A percentile compares a stretch with the other conserved stretches of the same genome.
Conservation (phyloP, 371 early-diverging fungal genomes). For the Mortierella sp. region DNA sequence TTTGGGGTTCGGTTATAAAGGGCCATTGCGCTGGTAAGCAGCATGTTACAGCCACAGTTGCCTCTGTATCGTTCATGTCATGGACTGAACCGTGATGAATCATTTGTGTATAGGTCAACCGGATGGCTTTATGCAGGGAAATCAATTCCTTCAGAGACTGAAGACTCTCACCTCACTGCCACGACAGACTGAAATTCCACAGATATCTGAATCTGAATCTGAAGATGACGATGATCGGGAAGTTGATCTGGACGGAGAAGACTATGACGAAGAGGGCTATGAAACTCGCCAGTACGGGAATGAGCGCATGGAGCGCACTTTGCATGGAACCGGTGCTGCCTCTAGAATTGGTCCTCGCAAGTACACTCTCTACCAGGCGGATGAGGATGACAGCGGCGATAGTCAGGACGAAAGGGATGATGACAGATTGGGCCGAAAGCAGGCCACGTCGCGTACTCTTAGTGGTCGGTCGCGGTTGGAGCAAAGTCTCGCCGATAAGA, state of each 20-base stretch:
- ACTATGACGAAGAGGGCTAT: not conserved
- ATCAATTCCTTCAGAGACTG: conserved; percentile 21
- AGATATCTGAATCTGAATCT: conserved; percentile 1
- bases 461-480: not conserved
- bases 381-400: conserved; percentile 25
- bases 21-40: conserved; percentile 38
- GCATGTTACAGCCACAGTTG: not conserved
- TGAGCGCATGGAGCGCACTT: too few relatives aligned
- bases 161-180: conserved; percentile 25
- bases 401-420: conserved; percentile 18
- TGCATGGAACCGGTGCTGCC: not conserved
- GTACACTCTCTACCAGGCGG: conserved; percentile 25
- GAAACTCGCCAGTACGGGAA: too few relatives aligned
- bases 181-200: not conserved
- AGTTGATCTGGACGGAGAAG: not conserved
- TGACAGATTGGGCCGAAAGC: not conserved
- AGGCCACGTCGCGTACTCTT: not conserved
- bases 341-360: not conserved
- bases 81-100: too few relatives aligned
- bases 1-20: conserved; percentile 35
- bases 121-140: conserved; percentile 23
- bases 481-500: not conserved
- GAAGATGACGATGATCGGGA: conserved; percentile 29
- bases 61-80: too few relatives aligned
- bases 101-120: conserved; percentile 1